A percentile compares a stretch with the other conserved stretches of the same genome.
Evolutionary conservation across 192 early-diverging fungal species (phyloP).

Genomic region (Backusella liffmaniae): DNA sequence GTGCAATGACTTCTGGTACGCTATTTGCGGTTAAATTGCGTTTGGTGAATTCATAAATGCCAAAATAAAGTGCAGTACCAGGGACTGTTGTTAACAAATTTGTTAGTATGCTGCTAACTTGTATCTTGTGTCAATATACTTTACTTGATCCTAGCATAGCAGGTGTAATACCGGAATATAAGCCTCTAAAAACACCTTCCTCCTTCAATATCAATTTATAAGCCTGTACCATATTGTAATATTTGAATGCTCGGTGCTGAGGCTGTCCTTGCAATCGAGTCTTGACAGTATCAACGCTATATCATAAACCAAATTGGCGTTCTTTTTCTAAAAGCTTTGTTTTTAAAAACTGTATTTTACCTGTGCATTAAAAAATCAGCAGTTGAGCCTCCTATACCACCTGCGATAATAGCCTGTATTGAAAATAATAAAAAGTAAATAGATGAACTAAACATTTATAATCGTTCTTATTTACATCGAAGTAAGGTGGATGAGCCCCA

Average conservation of each 20-base stretch:
- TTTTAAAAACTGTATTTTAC: slow-evolving; percentile 27
- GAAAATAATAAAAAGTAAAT: neutral
- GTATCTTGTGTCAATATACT: neutral
- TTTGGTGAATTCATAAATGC: slow-evolving; percentile 57
- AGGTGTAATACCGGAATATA: slow-evolving; percentile 55
- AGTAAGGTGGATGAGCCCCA: slow-evolving; percentile 24
- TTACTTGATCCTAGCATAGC: slow-evolving; percentile 51
- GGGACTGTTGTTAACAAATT: slow-evolving; percentile 38
- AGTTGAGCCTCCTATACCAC: slow-evolving; percentile 51
- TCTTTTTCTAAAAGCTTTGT: neutral
- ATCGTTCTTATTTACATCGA: slow-evolving; percentile 25
- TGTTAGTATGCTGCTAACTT: neutral
- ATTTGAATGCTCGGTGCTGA: slow-evolving; percentile 42
- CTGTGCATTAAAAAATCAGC: slow-evolving; percentile 60
- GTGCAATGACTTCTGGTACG: slow-evolving; percentile 48
- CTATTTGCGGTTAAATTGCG: slow-evolving; percentile 45
- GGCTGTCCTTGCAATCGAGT: slow-evolving; percentile 58
- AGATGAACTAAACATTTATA: neutral
- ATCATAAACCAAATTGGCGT: neutral
- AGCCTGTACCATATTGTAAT: slow-evolving; percentile 57
- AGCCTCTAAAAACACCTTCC: slow-evolving; percentile 51
- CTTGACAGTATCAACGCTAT: slow-evolving; percentile 53
- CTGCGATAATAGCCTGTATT: slow-evolving; percentile 45
- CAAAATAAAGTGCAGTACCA: slow-evolving; percentile 56
- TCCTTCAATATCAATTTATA: slow-evolving; percentile 54